Conservation (phyloP, 2,329 filamentous ascomycete genomes). For the Exophiala sp. region DNA sequence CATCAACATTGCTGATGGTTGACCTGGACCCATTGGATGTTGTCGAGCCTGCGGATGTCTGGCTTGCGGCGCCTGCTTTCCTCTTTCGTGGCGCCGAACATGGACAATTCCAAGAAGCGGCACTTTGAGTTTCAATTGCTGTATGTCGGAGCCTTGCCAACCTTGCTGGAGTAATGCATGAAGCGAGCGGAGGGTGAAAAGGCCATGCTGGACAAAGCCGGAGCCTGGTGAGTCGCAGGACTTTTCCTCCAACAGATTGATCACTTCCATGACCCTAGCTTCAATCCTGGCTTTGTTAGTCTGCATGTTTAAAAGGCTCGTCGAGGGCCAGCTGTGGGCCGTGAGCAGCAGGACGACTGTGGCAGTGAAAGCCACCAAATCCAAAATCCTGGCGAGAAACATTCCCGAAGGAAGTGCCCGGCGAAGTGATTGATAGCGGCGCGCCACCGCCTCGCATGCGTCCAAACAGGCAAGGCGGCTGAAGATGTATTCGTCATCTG, state of each 20-base stretch:
- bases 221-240: slow-evolving; percentile 4
- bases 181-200: slow-evolving; percentile 16
- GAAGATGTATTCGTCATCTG: slow-evolving; percentile 6
- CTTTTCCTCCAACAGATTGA: slow-evolving; percentile 16
- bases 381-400: slow-evolving; percentile 16
- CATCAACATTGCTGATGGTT: not conserved
- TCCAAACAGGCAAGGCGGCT: slow-evolving; percentile 18
- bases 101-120: slow-evolving; percentile 18
- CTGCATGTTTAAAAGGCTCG: not conserved
- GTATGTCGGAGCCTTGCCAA: not conserved
- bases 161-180: slow-evolving; percentile 10
- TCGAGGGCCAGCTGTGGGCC: slow-evolving; percentile 10
- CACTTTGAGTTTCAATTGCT: slow-evolving; percentile 14
- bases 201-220: slow-evolving; percentile 12
- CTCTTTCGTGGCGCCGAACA: slow-evolving; percentile 6
- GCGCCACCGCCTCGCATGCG: slow-evolving; percentile 14
- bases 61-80: not conserved
- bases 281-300: slow-evolving; percentile 9
- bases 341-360: slow-evolving; percentile 15
- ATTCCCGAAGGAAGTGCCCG: slow-evolving; percentile 12
- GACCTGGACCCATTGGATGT: not conserved
- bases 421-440: slow-evolving; percentile 12
- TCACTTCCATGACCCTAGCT: slow-evolving; percentile 5
- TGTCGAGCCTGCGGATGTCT: not conserved
- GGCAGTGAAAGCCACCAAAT: slow-evolving; percentile 20